phyloP scores from a whole-genome alignment of 2,329 filamentous ascomycete species.

The Talaromyces sp. region DNA sequence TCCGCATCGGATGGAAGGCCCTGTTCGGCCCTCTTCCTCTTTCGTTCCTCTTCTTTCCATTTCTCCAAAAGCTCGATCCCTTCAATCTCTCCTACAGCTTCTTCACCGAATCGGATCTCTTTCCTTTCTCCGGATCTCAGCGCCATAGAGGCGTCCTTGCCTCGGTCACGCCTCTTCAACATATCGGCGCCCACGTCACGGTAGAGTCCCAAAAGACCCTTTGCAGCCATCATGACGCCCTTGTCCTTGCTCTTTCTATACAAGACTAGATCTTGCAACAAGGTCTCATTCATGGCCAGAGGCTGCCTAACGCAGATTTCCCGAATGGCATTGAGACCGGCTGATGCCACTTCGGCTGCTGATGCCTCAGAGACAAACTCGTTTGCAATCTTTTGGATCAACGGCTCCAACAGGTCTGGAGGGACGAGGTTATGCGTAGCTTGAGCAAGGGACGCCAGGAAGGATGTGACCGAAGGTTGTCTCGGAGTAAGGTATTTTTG shows the following conservation, averaged over 20 bases:
- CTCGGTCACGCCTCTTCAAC: constrained; percentile 81
- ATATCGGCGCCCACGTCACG: constrained; percentile 86
- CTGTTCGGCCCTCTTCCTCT: constrained; percentile 64
- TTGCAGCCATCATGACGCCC: constrained; percentile 97
- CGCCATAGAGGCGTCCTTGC: constrained; percentile 82
- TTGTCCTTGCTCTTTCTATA: constrained; percentile 98
- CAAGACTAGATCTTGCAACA: constrained; percentile 93
- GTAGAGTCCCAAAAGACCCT: constrained; percentile 84
- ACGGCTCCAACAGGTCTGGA: constrained; percentile 82
- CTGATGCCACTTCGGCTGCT: constrained; percentile 82
- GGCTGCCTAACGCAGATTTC: constrained; percentile 92
- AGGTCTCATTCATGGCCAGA: constrained; percentile 89
- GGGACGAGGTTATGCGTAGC: constrained; percentile 87
- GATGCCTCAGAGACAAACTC: constrained; percentile 96
- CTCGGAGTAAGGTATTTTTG: constrained; percentile 84
- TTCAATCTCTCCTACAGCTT: constrained; percentile 75
- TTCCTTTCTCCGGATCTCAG: constrained; percentile 70
- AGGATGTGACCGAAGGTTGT: constrained; percentile 86
- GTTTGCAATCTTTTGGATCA: constrained; percentile 93
- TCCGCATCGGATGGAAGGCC: constrained; percentile 59
- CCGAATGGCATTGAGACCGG: constrained; percentile 88
- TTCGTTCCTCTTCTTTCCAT: constrained; percentile 88
- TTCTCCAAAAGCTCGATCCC: constrained; percentile 85
- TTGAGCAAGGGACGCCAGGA: constrained; percentile 87
- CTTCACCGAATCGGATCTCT: constrained; percentile 76